Evolutionary conservation across 805 yeast species (phyloP), one percentile per base, ranked within the genome.

Genomic region (Starmerella asiatica): DNA sequence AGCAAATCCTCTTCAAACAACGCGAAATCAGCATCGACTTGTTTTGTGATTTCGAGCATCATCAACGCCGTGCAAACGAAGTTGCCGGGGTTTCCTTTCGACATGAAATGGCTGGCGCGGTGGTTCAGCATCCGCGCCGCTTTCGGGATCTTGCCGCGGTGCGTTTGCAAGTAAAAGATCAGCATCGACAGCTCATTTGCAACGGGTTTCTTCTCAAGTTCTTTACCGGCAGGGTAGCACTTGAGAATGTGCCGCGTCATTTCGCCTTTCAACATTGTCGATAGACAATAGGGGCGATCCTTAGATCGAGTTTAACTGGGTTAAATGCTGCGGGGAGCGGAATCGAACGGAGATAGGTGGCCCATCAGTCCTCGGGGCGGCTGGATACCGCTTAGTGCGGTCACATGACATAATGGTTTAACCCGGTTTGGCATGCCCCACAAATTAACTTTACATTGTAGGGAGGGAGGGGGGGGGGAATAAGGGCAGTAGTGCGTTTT

Each of bases 191-290:
- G 68, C 57, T 91, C 97, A 17, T 93, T 83, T 2, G 93, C 75
- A 57, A 88, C 86, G 14, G 98, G 94, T 52, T 79, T 78, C 62
- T 86, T 86, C 54, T 86, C 97, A 5, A 71, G 70, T 6, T 76
- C 78, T 45, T 84, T 70, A 2, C 96, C 95, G 2, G 91, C 72
- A 5, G 94, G 97, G 58, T 88, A 88, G 64, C 97, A 91, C 58
- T 83, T 94, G 37, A 79, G 70, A 29, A 91, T 81, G 53, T 86
- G 68, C 54, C 82, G 76, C 60, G 86, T 38, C 35, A 45, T 21
- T 29, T 41, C 50, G 17, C 50, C 51, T 15, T 34, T 20, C 27
- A 40, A 23, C 26, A 23, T 23, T 11, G n/a, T n/a, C n/a, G n/a
- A 11, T 38, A 38, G 14, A 34, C 34, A 16, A 21, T 24, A 24